Base-by-base conservation (phyloP, 768 basidiomycete genomes). In the Auricularia sp. region DNA sequence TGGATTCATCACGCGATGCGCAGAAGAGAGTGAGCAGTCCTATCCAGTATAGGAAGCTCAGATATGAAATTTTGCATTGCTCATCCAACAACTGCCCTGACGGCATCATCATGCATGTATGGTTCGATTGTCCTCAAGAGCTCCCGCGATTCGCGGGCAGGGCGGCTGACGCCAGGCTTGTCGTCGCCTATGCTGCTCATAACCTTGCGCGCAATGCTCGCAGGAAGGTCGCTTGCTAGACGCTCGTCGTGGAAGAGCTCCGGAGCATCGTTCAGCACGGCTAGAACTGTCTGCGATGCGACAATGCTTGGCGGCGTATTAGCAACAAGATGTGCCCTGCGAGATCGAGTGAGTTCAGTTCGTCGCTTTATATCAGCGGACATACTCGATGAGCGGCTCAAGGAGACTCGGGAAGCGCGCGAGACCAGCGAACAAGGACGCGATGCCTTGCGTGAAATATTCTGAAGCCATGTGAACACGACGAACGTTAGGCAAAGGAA, bases 61-160 rank as follows among this genome's bases (percentile, higher is more conserved):
- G 29, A 29, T 29, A 29, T 29, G 29, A 42, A 5, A 7, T 42
- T 42, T 42, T 42, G 39, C 12, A 42, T 42, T 42, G 12, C 47
- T 59, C 29, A 59, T 14, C 64, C 64, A 23, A 64, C 59, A 16
- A 61, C 60, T 3, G 68, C 67, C 62, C 72, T 72, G 6, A 78
- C 71, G 21, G 64, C 66, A 18, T 72, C 70, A 66, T 78, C 78
- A 39, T 73, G 72, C 8, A 68, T 63, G 66, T 69, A 79, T 47
- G 74, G 74, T 35, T 71, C 67, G 44, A 70, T 70, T 47, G 72
- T 72, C 67, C 71, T 75, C 39, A 95, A 71, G 29, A 87, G 64
- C 61, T 96, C 93, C 66, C 87, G 80, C 2, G 93, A 87, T 71
- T 95, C 92, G 54, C 93, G 78, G 6, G 91, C 88, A 0, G 91